Evolutionary conservation across 2,329 filamentous ascomycete genomes (phyloP), one percentile per base, ranked within the genome.

Genomic region (Botrytis elliptica): DNA sequence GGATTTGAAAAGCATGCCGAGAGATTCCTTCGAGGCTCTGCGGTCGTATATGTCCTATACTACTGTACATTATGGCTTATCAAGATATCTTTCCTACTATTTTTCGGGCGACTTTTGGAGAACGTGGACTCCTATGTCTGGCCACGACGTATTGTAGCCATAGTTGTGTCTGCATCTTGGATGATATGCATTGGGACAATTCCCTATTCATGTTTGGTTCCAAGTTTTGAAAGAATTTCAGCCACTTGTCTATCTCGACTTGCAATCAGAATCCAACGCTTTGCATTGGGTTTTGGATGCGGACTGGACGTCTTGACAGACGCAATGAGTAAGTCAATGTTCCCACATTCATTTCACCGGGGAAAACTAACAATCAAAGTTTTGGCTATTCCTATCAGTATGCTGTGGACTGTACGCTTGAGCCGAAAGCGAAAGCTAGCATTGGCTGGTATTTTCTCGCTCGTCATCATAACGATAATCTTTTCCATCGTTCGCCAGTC

Each of bases 361-460:
- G n/a, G 22, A 52, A n/a, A 52, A 20, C n/a, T 60, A 33, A 59
- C 20, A 29, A 46, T 14, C 16, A 46, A 22, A 70, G 67, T 70
- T 38, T 25, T 70, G 67, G 40, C 55, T 7, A 60, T 70, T 59
- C 67, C 40, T 1, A 29, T 70, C 22, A 33, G 20, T 22, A 70
- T 70, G 22, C 22, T 70, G 18, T 70, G 67, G 67, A 33, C 59
- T 25, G 29, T 60, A n/a, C 46, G 55, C 10, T 20, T 70, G 4
- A 44, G 36, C 3, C 40, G 36, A n/a, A 60, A 42, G 4, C 25
- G 22, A 33, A 70, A 46, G 20, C 25, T 70, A 22, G 36, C 20
- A 6, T 42, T 66, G 36, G 20, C 38, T n/a, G 40, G 20, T 46
- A 33, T 70, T n/a, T 70, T 70, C 25, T 70, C 67, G 25, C 55